A percentile compares a stretch with the other conserved stretches of the same genome.
Evolutionary conservation across 495 filamentous ascomycete species (phyloP).

Genomic region (Hyaloscypha finlandica): DNA sequence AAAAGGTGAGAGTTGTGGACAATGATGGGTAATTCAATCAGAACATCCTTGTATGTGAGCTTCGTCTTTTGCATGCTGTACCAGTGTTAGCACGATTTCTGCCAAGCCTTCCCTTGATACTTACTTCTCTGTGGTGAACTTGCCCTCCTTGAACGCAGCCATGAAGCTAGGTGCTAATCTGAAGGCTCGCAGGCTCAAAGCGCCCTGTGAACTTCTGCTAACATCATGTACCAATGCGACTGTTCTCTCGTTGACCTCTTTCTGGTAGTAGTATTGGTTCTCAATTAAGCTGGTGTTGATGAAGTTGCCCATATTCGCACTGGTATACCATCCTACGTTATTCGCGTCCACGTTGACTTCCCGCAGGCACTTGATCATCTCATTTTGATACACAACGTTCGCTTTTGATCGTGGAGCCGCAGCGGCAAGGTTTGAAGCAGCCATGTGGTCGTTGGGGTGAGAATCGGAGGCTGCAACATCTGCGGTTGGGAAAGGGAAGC

Average conservation of each 20-base stretch:
- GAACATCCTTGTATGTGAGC: conserved; percentile 90
- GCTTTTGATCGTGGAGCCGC: conserved; percentile 90
- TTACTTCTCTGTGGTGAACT: conserved; percentile 94
- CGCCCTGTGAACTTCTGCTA: conserved; percentile 88
- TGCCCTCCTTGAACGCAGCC: conserved; percentile 89
- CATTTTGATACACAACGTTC: conserved; percentile 85
- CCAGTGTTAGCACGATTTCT: conserved; percentile 28
- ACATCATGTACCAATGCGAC: conserved; percentile 96
- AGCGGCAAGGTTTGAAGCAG: conserved; percentile 74
- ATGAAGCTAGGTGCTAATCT: conserved; percentile 86
- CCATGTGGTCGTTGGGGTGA: conserved; percentile 70
- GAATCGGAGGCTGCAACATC: conserved; percentile 70
- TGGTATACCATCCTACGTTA: conserved; percentile 98
- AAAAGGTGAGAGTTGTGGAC: conserved; percentile 98
- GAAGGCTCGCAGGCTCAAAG: conserved; percentile 87
- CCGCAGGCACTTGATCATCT: conserved; percentile 95
- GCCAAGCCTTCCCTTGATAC: conserved; percentile 29
- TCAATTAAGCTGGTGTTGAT: conserved; percentile 93
- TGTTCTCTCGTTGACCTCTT: conserved; percentile 85
- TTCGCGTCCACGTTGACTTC: conserved; percentile 99
- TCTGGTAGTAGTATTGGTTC: conserved; percentile 97
- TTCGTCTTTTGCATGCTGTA: conserved; percentile 85
- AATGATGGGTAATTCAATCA: conserved; percentile 86
- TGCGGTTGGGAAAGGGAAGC: conserved; percentile 89
- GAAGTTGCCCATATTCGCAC: conserved; percentile 98